A percentile compares a stretch with the other conserved stretches of the same genome.
Conservation (phyloP, 2,329 filamentous ascomycete species). For the Fusarium sp. region DNA sequence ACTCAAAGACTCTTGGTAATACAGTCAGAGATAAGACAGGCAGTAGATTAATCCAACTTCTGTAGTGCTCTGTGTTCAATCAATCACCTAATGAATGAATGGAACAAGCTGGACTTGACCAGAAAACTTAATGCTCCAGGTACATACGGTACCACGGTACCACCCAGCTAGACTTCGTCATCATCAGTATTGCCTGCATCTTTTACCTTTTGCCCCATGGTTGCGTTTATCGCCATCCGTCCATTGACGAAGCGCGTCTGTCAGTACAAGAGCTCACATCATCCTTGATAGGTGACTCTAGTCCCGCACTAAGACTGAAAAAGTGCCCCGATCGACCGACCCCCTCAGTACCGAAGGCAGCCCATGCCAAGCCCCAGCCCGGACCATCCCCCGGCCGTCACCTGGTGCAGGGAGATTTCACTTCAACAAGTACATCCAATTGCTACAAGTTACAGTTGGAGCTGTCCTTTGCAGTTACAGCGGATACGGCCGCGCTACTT, state of each 20-base stretch:
- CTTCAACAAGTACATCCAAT: slow-evolving; percentile 1
- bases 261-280: slow-evolving; percentile 21
- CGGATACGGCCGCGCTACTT: slow-evolving; percentile 25
- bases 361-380: slow-evolving; percentile 30
- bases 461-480: neutral
- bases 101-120: slow-evolving; percentile 3
- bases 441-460: slow-evolving; percentile 18
- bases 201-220: slow-evolving; percentile 35
- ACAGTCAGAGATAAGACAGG: slow-evolving; percentile 10
- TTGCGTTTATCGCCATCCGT: slow-evolving; percentile 40
- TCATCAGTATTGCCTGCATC: slow-evolving; percentile 33
- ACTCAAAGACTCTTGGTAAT: neutral
- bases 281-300: slow-evolving; percentile 32
- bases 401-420: slow-evolving; percentile 40
- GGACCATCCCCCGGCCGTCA: slow-evolving; percentile 38
- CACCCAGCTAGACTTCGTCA: slow-evolving; percentile 19
- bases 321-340: slow-evolving; percentile 40
- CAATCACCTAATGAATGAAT: slow-evolving; percentile 2
- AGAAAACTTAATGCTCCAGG: slow-evolving; percentile 7
- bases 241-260: slow-evolving; percentile 18
- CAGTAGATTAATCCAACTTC: neutral
- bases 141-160: slow-evolving; percentile 1
- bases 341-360: slow-evolving; percentile 43
- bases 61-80: neutral
- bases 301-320: slow-evolving; percentile 36